phyloP scores from a whole-genome alignment of 2,329 filamentous ascomycete species.

The Stachybotrys echinatus region DNA sequence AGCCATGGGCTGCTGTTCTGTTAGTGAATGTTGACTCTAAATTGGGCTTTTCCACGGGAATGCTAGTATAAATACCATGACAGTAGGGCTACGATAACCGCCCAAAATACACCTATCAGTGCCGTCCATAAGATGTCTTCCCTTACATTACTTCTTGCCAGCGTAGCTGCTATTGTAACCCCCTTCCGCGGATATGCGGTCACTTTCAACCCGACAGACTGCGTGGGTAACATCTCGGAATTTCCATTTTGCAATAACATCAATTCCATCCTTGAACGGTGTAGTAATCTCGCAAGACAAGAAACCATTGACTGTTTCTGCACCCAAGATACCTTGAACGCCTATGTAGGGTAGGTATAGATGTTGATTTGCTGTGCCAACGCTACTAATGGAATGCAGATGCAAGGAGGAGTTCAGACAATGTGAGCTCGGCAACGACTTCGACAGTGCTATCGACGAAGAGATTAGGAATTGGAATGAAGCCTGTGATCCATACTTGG shows the following conservation, averaged over 20 bases:
- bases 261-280: slow-evolving; percentile 3
- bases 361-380: background rate
- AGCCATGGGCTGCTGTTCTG: too few relatives aligned
- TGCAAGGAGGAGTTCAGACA: slow-evolving; percentile 9
- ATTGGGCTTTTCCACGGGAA: too few relatives aligned
- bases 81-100: too few relatives aligned
- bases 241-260: slow-evolving; percentile 5
- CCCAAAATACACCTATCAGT: too few relatives aligned
- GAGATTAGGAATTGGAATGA: slow-evolving; percentile 5
- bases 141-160: too few relatives aligned
- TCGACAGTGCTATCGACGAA: slow-evolving; percentile 5
- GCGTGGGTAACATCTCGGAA: slow-evolving; percentile 6
- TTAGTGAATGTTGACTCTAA: too few relatives aligned
- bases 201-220: background rate
- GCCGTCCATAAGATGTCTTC: too few relatives aligned
- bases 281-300: slow-evolving; percentile 6
- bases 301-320: slow-evolving; percentile 10
- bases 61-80: too few relatives aligned
- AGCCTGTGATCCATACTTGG: slow-evolving; percentile 5
- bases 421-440: slow-evolving; percentile 3
- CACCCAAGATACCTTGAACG: slow-evolving; percentile 7
- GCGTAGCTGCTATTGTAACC: too few relatives aligned
- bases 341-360: slow-evolving; percentile 5
- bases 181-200: too few relatives aligned
- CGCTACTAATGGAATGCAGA: background rate